A percentile compares a stretch with the other conserved stretches of the same genome.
phyloP scores from a whole-genome alignment of 2,329 filamentous ascomycete species.

The Neurospora sp. region DNA sequence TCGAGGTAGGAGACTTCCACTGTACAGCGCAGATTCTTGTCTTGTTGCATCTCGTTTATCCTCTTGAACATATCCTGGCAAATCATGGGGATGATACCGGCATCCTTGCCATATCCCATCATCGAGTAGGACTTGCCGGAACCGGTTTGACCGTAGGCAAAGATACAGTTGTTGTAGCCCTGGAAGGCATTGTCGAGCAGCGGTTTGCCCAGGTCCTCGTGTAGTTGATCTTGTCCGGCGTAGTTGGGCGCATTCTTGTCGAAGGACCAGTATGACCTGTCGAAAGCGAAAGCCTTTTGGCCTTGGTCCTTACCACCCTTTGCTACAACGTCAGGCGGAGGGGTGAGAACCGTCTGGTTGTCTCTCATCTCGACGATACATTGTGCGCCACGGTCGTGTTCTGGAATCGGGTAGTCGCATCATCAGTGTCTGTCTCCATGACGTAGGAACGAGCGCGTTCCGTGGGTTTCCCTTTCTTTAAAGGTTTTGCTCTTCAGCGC shows the following conservation, averaged over 20 bases:
- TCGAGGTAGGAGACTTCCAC: conserved; percentile 98
- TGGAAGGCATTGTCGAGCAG: conserved; percentile 96
- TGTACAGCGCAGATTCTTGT: conserved; percentile 75
- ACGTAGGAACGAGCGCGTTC: background rate
- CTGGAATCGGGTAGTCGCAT: conserved; percentile 32
- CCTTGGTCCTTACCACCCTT: conserved; percentile 64
- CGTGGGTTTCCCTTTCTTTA: background rate
- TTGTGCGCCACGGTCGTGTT: conserved; percentile 85
- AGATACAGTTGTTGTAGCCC: conserved; percentile 99
- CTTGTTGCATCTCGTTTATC: conserved; percentile 60
- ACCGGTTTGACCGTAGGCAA: conserved; percentile 96
- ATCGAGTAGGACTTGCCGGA: conserved; percentile 99
- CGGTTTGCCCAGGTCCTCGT: conserved; percentile 78
- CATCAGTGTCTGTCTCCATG: conserved; percentile 4
- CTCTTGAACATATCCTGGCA: conserved; percentile 96
- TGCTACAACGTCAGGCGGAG: conserved; percentile 52
- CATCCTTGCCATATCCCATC: conserved; percentile 97
- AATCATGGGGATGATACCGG: conserved; percentile 92
- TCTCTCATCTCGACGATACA: conserved; percentile 97
- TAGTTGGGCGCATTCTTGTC: conserved; percentile 71
- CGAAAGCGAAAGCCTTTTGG: conserved; percentile 86
- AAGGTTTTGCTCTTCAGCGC: background rate
- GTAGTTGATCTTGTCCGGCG: conserved; percentile 82
- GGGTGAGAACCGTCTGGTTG: conserved; percentile 75
- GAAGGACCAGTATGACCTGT: conserved; percentile 98